phyloP scores from a whole-genome alignment of 2,329 filamentous ascomycete species.

The Phialemoniopsis sp. region DNA sequence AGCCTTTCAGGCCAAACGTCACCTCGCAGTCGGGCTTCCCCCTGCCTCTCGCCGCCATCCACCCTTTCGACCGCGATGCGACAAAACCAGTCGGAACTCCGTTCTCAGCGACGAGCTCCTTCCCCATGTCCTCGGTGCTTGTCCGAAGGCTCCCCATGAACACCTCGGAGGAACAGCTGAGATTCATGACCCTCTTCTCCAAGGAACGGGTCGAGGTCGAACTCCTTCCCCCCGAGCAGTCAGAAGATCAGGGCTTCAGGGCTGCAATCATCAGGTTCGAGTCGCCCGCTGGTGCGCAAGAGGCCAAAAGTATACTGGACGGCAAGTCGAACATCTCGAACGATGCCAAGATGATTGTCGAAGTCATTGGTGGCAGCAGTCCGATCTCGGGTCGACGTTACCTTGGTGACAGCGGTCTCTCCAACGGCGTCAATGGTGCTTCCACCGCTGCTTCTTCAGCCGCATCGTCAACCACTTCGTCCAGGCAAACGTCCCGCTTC shows the following conservation, averaged over 20 bases:
- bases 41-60: conserved; percentile 22
- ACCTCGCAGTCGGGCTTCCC: conserved; percentile 26
- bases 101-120: conserved; percentile 25
- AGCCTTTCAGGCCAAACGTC: conserved; percentile 28
- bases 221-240: conserved; percentile 43
- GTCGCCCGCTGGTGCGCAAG: conserved; percentile 44
- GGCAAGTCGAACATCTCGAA: conserved; percentile 48
- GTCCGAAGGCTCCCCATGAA: conserved; percentile 51
- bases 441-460: conserved; percentile 30
- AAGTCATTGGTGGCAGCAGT: conserved; percentile 46
- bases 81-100: conserved; percentile 33
- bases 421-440: conserved; percentile 13
- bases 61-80: conserved; percentile 36
- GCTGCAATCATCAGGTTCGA: conserved; percentile 52
- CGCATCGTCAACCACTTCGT: conserved; percentile 39
- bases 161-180: conserved; percentile 48
- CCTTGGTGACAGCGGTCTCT: conserved; percentile 16
- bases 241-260: conserved; percentile 44
- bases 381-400: conserved; percentile 19
- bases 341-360: conserved; percentile 49
- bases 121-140: conserved; percentile 35
- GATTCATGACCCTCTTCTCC: conserved; percentile 55
- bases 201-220: conserved; percentile 49
- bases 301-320: conserved; percentile 54
- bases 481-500: conserved; percentile 55